These are phyloP conservation scores for Fraxinus cuspidata DNA, from an alignment of 257 asterid genomes.

Conservation along the genomic window DNA sequence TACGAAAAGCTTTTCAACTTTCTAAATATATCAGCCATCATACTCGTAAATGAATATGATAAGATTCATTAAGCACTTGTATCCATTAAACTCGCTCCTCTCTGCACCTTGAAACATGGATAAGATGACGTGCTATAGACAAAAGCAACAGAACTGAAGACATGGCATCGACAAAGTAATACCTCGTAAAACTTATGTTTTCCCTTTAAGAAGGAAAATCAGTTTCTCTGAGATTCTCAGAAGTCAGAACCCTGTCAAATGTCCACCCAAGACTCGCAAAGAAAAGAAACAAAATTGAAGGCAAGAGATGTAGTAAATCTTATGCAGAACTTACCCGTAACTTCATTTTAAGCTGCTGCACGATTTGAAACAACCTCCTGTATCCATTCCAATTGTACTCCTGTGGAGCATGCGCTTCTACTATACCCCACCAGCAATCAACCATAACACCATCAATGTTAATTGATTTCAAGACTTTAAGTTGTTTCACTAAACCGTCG, in stretches of 20 bases:
- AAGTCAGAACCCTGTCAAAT: not conserved
- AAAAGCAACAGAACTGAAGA: not conserved
- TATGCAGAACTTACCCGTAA: constrained; percentile 57
- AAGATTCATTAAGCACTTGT: not conserved
- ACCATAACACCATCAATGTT: constrained; percentile 82
- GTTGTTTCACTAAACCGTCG: constrained; percentile 80
- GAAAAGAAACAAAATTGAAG: not conserved
- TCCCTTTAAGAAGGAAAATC: not conserved
- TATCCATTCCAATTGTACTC: constrained; percentile 96
- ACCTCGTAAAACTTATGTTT: not conserved
- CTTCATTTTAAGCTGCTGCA: constrained; percentile 77
- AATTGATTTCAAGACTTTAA: constrained; percentile 70
- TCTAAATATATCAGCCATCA: constrained; percentile 16
- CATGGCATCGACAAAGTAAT: not conserved
- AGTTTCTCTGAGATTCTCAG: not conserved
- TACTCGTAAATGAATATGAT: constrained; percentile 9
- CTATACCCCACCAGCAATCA: constrained; percentile 99
- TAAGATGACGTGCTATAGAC: not conserved
- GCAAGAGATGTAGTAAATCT: not conserved
- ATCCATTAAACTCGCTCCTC: not conserved
- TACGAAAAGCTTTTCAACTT: constrained; percentile 18
- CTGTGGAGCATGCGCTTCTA: constrained; percentile 92
- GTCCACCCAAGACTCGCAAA: not conserved
- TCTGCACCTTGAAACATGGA: not conserved
- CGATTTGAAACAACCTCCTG: constrained; percentile 74